These are phyloP conservation scores for Pseudogymnoascus sp. DNA, from an alignment of 2,329 filamentous ascomycete species.

Conservation along the genomic window DNA sequence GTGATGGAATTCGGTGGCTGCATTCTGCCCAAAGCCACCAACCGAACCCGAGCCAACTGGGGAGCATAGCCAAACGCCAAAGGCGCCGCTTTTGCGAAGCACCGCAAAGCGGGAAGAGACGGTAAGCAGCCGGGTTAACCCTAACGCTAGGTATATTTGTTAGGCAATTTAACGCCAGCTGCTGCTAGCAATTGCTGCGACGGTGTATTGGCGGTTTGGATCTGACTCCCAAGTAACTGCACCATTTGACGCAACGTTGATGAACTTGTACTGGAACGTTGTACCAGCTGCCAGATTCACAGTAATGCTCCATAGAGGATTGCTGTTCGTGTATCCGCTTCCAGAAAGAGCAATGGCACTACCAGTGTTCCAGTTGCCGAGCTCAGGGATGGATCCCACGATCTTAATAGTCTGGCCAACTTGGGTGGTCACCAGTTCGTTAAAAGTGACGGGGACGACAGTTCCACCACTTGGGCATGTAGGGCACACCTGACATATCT, in stretches of 20 bases:
- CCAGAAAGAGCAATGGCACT: constrained; percentile 49
- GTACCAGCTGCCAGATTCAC: constrained; percentile 27
- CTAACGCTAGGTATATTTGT: not conserved
- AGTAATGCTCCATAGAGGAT: constrained; percentile 38
- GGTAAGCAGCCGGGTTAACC: too few species aligned
- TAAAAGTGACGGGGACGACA: constrained; percentile 37
- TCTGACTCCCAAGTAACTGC: not conserved
- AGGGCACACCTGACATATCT: constrained; percentile 26
- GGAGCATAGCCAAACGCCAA: too few species aligned
- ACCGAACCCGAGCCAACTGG: too few species aligned
- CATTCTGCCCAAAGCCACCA: too few species aligned
- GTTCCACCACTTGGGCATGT: too few species aligned
- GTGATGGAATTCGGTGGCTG: too few species aligned
- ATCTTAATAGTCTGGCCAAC: constrained; percentile 59
- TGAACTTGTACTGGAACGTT: not conserved
- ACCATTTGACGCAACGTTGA: not conserved
- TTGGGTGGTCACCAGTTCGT: constrained; percentile 43
- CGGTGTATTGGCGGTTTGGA: not conserved
- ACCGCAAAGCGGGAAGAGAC: too few species aligned
- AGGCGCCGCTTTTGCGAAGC: too few species aligned
- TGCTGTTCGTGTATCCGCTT: constrained; percentile 42
- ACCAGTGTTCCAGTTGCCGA: constrained; percentile 54
- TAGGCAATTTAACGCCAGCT: too few species aligned
- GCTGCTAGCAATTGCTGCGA: not conserved
- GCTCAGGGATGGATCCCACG: constrained; percentile 46